Evolutionary conservation across 148 eudicot species (phyloP), one percentile per base, ranked within the genome.

Genomic region (Oxyria digyna): DNA sequence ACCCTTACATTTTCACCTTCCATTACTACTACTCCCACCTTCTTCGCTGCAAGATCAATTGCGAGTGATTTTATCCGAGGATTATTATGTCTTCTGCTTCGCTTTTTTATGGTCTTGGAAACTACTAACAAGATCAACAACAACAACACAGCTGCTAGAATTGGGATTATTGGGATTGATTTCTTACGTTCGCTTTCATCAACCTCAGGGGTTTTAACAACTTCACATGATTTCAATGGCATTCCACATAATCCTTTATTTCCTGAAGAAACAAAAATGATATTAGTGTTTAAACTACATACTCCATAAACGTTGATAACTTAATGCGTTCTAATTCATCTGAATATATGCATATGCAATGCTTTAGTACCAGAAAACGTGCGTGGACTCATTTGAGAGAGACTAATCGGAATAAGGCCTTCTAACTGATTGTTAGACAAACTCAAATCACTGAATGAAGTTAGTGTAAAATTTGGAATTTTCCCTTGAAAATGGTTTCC

Each of bases 161-260:
- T 42, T 3, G 45, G 45, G 45, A 42, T 12, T 42, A 10, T 10
- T 42, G 45, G 45, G 15, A 42, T 12, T 10, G 45, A 12, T 42
- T 42, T 42, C 1, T 42, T 42, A 12, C 45, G 15, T 10, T 42
- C 45, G 13, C 3, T 42, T 0, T 42, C 45, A 42, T 42, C 45
- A 42, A 12, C 15, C 1, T 10, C 3, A 3, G 45, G 15, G 1
- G 0, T 42, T 0, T 3, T 42, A 42, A 3, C 14, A 1, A 0
- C 14, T 42, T 42, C 1, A 42, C 45, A 42, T 0, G 45, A 42
- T 10, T 42, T 75, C 54, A 86, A 74, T 21, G 97, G 97, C 72
- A 67, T 67, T 63, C 97, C 97, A 76, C 97, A 91, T 38, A 91
- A 74, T 33, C 67, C 84, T 67, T 79, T 79, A 73, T 91, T 88